Evolutionary conservation across 2,329 filamentous ascomycete species (phyloP).

Genomic region (Zymoseptoria pseudotritici): DNA sequence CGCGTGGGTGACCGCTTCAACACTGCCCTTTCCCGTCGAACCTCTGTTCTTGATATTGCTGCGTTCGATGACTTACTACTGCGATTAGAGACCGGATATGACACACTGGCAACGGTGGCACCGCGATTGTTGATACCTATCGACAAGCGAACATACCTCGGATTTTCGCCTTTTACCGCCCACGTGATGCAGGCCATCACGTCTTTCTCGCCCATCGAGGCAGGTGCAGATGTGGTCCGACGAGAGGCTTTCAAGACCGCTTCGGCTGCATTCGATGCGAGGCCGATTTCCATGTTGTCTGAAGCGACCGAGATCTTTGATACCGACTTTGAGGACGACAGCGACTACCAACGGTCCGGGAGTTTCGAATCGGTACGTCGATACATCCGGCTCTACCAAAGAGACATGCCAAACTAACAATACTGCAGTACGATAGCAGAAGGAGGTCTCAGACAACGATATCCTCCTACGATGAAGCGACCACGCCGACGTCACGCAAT

Average conservation of each 20-base stretch:
- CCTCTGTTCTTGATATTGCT: constrained; percentile 16
- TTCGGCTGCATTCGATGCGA: constrained; percentile 50
- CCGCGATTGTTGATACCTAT: constrained; percentile 6
- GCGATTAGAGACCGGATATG: constrained; percentile 6
- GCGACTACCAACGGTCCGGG: constrained; percentile 43
- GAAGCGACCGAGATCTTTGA: constrained; percentile 71
- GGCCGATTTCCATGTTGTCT: constrained; percentile 43
- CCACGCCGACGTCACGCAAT: constrained; percentile 62
- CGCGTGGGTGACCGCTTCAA: neutral
- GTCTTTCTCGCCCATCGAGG: constrained; percentile 37
- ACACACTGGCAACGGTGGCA: constrained; percentile 15
- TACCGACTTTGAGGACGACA: constrained; percentile 63
- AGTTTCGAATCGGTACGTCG: constrained; percentile 64
- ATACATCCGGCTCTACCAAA: neutral
- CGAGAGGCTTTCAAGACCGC: constrained; percentile 37
- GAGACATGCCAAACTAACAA: neutral
- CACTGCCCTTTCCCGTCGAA: neutral
- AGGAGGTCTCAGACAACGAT: constrained; percentile 76
- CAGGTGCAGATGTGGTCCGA: constrained; percentile 43
- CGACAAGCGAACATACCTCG: neutral
- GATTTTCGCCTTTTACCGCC: neutral
- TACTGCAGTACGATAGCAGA: constrained; percentile 39
- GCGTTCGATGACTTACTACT: constrained; percentile 2
- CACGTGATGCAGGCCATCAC: constrained; percentile 38
- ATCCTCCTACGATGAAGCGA: constrained; percentile 76